These are phyloP conservation scores for Myriangium duriaei DNA, from an alignment of 2,329 filamentous ascomycete species.

Conservation along the genomic window DNA sequence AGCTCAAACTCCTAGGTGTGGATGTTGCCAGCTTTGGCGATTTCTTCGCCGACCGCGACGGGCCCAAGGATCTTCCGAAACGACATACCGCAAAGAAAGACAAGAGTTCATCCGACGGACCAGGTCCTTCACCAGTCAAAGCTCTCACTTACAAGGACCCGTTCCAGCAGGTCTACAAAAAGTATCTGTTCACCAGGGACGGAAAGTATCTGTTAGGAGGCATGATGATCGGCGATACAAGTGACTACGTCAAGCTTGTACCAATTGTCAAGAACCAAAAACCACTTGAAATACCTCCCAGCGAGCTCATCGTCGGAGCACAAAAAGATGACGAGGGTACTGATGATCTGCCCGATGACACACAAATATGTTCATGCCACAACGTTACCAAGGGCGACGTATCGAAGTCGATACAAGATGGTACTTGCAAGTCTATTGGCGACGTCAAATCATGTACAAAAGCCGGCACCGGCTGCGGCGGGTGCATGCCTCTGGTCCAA, in stretches of 20 bases:
- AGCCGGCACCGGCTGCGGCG: constrained; percentile 79
- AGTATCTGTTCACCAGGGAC: constrained; percentile 80
- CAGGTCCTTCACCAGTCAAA: constrained; percentile 54
- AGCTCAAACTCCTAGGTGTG: constrained; percentile 77
- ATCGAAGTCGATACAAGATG: constrained; percentile 58
- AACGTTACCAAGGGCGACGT: constrained; percentile 83
- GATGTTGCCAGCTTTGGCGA: constrained; percentile 90
- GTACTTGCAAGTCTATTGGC: constrained; percentile 66
- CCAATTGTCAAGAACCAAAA: constrained; percentile 79
- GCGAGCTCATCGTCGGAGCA: constrained; percentile 71
- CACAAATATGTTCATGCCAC: constrained; percentile 85
- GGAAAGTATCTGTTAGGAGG: constrained; percentile 86
- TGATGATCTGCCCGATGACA: constrained; percentile 71
- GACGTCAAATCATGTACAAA: constrained; percentile 86
- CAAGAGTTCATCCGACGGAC: constrained; percentile 42
- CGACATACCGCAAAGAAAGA: constrained; percentile 35
- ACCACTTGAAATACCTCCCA: constrained; percentile 61
- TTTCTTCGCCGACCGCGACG: constrained; percentile 81
- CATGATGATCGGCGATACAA: constrained; percentile 94
- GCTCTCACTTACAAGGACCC: constrained; percentile 80
- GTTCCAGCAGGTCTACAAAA: constrained; percentile 82
- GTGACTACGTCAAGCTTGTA: constrained; percentile 79
- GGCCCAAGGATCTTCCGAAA: constrained; percentile 61
- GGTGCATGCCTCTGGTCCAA: constrained; percentile 78
- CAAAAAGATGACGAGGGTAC: constrained; percentile 61